Evolutionary conservation across 495 filamentous ascomycete species (phyloP).

Genomic region (Podospora conica): DNA sequence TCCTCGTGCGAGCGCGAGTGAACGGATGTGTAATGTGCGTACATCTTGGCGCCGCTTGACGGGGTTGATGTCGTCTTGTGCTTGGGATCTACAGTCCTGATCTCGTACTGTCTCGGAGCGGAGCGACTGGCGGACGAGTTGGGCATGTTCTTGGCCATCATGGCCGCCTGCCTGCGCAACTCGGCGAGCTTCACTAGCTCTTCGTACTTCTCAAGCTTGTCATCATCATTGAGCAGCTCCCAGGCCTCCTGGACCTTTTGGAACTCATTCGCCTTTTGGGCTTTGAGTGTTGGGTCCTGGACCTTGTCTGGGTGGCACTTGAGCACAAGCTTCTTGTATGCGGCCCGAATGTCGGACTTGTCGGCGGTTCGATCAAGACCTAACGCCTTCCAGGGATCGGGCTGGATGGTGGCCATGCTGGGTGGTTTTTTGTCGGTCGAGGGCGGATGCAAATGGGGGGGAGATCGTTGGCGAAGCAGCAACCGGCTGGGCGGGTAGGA

Average conservation of each 20-base stretch:
- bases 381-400: constrained; percentile 78
- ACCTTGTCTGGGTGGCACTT: constrained; percentile 96
- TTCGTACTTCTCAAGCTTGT: constrained; percentile 67
- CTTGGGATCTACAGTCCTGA: constrained; percentile 31
- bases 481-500: constrained; percentile 23
- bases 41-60: constrained; percentile 29
- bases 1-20: constrained; percentile 41
- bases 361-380: constrained; percentile 72
- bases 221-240: constrained; percentile 80
- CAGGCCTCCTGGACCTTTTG: constrained; percentile 91
- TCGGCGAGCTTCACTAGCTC: constrained; percentile 60
- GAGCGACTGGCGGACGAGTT: constrained; percentile 33
- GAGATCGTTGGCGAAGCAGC: constrained; percentile 21
- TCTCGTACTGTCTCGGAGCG: constrained; percentile 23
- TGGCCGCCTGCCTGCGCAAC: constrained; percentile 26
- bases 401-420: constrained; percentile 61
- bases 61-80: constrained; percentile 29
- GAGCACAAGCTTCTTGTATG: constrained; percentile 87
- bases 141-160: constrained; percentile 28
- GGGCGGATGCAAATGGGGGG: not conserved
- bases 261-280: constrained; percentile 73
- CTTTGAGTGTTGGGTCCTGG: constrained; percentile 59
- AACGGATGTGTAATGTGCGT: constrained; percentile 24
- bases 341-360: constrained; percentile 64
- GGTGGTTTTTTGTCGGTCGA: constrained; percentile 7